phyloP scores from a whole-genome alignment of 2,329 filamentous ascomycete species.

The Davidsoniella virescens region DNA sequence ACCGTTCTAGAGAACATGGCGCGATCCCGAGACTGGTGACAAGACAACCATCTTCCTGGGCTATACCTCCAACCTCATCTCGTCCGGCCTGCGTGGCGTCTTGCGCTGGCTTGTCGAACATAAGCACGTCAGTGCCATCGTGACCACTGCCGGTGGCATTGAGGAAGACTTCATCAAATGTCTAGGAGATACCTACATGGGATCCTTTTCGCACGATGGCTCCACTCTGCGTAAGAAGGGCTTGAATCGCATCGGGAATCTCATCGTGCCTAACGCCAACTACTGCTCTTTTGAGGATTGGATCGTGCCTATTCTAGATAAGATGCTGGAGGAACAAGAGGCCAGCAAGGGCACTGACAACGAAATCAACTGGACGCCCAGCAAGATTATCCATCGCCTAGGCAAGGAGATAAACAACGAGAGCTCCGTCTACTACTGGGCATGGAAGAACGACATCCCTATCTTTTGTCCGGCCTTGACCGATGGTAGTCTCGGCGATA shows the following conservation, averaged over 20 bases:
- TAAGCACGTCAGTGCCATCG: constrained; percentile 78
- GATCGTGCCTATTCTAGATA: constrained; percentile 88
- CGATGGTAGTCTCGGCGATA: constrained; percentile 87
- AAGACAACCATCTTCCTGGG: constrained; percentile 90
- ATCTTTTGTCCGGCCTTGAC: constrained; percentile 94
- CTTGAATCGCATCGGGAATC: constrained; percentile 88
- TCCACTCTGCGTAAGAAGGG: constrained; percentile 67
- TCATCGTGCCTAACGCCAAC: constrained; percentile 91
- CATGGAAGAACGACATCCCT: constrained; percentile 89
- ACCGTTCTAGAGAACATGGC: constrained; percentile 48
- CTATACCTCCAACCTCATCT: constrained; percentile 95
- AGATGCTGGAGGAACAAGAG: constrained; percentile 87
- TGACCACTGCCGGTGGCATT: constrained; percentile 87
- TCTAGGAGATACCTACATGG: constrained; percentile 82
- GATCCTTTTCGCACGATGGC: constrained; percentile 64
- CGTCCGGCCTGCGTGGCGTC: constrained; percentile 80
- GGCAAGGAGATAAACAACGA: constrained; percentile 92
- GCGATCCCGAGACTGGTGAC: constrained; percentile 60
- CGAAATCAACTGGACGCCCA: constrained; percentile 79
- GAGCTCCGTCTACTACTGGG: constrained; percentile 90
- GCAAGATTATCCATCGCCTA: constrained; percentile 74
- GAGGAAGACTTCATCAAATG: constrained; percentile 99
- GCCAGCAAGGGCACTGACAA: constrained; percentile 51
- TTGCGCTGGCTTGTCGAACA: constrained; percentile 88
- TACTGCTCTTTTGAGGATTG: constrained; percentile 95